These are phyloP conservation scores for Alternaria triticina DNA, from an alignment of 2,329 filamentous ascomycete species.

Conservation along the genomic window DNA sequence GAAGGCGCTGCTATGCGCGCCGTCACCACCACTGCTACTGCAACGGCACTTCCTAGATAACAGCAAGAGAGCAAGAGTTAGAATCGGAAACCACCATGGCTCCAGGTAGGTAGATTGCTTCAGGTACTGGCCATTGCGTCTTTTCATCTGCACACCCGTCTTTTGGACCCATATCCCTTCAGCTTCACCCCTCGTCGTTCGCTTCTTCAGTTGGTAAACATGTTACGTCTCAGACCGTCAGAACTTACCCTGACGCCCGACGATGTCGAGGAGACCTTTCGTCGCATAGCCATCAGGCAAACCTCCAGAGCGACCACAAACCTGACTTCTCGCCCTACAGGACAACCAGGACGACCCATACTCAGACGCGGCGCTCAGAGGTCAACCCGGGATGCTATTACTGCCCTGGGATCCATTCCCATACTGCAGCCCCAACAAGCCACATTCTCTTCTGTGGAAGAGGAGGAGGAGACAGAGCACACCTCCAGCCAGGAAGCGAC, in stretches of 20 bases:
- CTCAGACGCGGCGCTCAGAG: constrained; percentile 41
- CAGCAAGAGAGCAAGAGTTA: neutral
- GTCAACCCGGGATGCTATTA: constrained; percentile 38
- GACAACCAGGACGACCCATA: constrained; percentile 21
- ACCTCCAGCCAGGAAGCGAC: neutral
- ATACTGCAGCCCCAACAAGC: constrained; percentile 34
- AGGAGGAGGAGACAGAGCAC: constrained; percentile 17
- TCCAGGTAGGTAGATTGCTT: neutral
- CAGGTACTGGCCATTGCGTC: neutral
- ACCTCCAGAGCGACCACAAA: constrained; percentile 8
- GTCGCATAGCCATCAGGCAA: constrained; percentile 38
- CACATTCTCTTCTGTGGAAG: constrained; percentile 21
- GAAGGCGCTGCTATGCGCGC: neutral
- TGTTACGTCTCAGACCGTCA: constrained; percentile 46
- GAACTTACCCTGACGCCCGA: constrained; percentile 47
- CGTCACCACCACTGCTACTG: neutral
- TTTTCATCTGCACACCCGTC: neutral
- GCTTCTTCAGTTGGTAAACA: constrained; percentile 18
- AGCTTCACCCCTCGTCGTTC: constrained; percentile 10
- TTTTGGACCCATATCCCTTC: constrained; percentile 24
- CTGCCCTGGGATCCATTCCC: constrained; percentile 32
- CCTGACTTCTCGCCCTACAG: constrained; percentile 8
- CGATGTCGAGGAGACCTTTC: constrained; percentile 44
- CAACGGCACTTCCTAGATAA: neutral
- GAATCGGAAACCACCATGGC: neutral